phyloP scores from a whole-genome alignment of 805 yeast genomes.

The Yamadazyma ubonensis region DNA sequence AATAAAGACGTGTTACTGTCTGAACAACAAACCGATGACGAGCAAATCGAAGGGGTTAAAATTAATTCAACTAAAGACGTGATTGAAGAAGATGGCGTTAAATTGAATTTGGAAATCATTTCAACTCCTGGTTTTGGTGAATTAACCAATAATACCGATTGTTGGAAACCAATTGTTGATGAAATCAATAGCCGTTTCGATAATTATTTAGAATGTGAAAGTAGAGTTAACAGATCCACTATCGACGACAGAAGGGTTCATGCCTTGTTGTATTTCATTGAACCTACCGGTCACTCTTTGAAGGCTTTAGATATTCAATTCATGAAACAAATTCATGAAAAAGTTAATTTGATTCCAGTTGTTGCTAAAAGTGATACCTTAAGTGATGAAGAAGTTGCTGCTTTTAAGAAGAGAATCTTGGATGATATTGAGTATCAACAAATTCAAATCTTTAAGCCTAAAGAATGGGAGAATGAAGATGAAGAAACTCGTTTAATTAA shows the following conservation, averaged over 20 bases:
- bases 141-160: conserved; percentile 61
- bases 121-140: conserved; percentile 97
- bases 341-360: conserved; percentile 90
- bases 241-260: conserved; percentile 84
- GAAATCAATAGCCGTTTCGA: conserved; percentile 87
- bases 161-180: conserved; percentile 89
- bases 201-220: conserved; percentile 84
- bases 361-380: conserved; percentile 94
- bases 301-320: conserved; percentile 85
- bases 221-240: conserved; percentile 69
- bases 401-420: conserved; percentile 73
- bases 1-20: conserved; percentile 34
- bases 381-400: conserved; percentile 77
- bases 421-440: conserved; percentile 75
- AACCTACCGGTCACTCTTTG: conserved; percentile 94
- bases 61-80: conserved; percentile 28
- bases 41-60: conserved; percentile 25
- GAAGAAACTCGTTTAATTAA: conserved; percentile 73
- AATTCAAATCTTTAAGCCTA: conserved; percentile 74
- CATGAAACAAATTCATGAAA: conserved; percentile 83
- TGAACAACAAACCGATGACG: conserved; percentile 22
- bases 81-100: conserved; percentile 90
- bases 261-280: conserved; percentile 90
- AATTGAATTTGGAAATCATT: conserved; percentile 76
- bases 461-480: conserved; percentile 75